phyloP scores from a whole-genome alignment of 257 asterid genomes.

The Schizonepeta tenuifolia region DNA sequence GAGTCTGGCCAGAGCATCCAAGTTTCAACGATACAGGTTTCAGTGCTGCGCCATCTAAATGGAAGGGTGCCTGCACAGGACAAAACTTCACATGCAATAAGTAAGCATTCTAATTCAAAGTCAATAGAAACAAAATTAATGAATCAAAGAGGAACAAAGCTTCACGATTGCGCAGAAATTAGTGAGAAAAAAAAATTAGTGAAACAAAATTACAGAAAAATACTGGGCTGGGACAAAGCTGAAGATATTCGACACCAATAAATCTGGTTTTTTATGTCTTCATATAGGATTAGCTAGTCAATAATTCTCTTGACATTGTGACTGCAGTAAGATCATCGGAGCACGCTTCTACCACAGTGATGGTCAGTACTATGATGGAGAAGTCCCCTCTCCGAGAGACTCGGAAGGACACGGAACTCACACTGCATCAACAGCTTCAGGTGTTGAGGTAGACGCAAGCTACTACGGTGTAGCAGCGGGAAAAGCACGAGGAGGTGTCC shows the following conservation, averaged over 20 bases:
- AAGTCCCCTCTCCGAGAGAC: conserved; percentile 56
- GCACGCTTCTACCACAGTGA: conserved; percentile 50
- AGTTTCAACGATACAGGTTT: conserved; percentile 55
- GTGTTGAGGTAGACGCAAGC: conserved; percentile 52
- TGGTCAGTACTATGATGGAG: neutral
- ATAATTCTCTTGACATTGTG: neutral
- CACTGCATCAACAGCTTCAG: conserved; percentile 70
- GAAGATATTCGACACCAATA: too few species aligned
- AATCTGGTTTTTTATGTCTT: too few species aligned
- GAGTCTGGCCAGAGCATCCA: conserved; percentile 72
- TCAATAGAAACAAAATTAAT: too few species aligned
- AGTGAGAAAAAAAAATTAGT: too few species aligned
- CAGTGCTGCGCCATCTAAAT: conserved; percentile 58
- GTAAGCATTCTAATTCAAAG: conserved; percentile 31
- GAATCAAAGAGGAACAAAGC: too few species aligned
- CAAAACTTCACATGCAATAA: conserved; percentile 71
- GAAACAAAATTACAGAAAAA: too few species aligned
- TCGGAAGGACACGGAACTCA: conserved; percentile 68
- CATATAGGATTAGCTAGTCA: neutral
- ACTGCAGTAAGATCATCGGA: conserved; percentile 51
- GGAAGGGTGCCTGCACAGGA: conserved; percentile 59
- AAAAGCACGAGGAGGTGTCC: conserved; percentile 65
- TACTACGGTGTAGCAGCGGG: conserved; percentile 59
- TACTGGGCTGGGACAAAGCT: too few species aligned
- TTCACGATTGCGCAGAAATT: too few species aligned